phyloP scores from a whole-genome alignment of 768 basidiomycete species.

The Albatrellus ellisii region DNA sequence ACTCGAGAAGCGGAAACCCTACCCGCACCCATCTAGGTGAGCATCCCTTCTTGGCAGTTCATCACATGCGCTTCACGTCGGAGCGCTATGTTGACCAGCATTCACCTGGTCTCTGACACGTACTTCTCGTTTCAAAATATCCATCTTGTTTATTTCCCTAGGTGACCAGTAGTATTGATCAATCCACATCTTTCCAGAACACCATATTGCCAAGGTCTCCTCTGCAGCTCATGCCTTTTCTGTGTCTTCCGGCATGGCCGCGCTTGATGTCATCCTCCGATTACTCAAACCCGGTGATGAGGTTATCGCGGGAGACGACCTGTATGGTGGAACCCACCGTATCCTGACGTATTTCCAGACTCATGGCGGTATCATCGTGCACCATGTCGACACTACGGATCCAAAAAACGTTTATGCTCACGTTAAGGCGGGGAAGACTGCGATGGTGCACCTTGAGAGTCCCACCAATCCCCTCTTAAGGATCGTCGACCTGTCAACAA shows the following conservation, averaged over 20 bases:
- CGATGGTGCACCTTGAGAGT: constrained; percentile 94
- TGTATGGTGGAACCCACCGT: constrained; percentile 97
- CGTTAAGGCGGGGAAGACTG: constrained; percentile 61
- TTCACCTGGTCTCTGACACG: too few species aligned
- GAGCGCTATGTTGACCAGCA: too few species aligned
- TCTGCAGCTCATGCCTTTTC: constrained; percentile 82
- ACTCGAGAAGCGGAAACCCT: constrained; percentile 91
- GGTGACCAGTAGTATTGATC: too few species aligned
- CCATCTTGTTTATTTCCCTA: too few species aligned
- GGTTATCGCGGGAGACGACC: constrained; percentile 91
- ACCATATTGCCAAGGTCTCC: constrained; percentile 95
- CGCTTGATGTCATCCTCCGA: constrained; percentile 88
- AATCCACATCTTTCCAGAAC: constrained; percentile 39
- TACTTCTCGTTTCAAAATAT: too few species aligned
- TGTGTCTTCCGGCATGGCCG: constrained; percentile 97
- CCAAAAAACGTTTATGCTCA: constrained; percentile 46
- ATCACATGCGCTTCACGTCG: too few species aligned
- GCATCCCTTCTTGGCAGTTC: too few species aligned
- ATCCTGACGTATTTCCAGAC: constrained; percentile 79
- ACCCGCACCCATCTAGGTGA: constrained; percentile 89
- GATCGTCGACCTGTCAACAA: constrained; percentile 78
- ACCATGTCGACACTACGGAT: constrained; percentile 89
- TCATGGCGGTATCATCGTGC: constrained; percentile 79
- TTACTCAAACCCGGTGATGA: constrained; percentile 92
- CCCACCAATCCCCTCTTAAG: constrained; percentile 97